phyloP scores from a whole-genome alignment of 1,139 yeast species.

The Barnettozyma hawaiiensis region DNA sequence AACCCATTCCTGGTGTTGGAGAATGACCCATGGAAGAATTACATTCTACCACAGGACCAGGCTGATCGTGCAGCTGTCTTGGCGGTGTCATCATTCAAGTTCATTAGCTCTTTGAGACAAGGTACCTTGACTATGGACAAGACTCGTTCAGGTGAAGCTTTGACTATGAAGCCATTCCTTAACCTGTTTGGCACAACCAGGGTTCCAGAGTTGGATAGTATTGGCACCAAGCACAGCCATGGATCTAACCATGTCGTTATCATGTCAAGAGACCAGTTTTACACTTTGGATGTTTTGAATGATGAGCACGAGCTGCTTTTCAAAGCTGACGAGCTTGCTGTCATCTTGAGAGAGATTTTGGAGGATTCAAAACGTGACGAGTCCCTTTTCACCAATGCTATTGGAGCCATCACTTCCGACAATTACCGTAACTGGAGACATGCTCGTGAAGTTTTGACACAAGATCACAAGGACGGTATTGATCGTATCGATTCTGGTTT shows the following conservation, averaged over 20 bases:
- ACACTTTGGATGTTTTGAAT: slow-evolving; percentile 51
- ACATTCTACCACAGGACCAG: slow-evolving; percentile 46
- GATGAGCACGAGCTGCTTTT: slow-evolving; percentile 40
- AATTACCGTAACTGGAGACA: slow-evolving; percentile 56
- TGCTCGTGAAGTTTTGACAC: slow-evolving; percentile 42
- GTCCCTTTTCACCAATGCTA: slow-evolving; percentile 45
- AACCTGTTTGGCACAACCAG: slow-evolving; percentile 67
- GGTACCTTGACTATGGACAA: slow-evolving; percentile 51
- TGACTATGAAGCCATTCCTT: slow-evolving; percentile 62
- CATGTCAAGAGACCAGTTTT: slow-evolving; percentile 58
- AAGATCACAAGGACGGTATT: slow-evolving; percentile 41
- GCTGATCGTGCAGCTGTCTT: slow-evolving; percentile 61
- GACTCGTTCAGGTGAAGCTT: slow-evolving; percentile 45
- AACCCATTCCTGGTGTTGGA: slow-evolving; percentile 70
- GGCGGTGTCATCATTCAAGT: slow-evolving; percentile 59
- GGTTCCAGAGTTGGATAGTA: slow-evolving; percentile 44
- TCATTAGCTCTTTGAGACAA: slow-evolving; percentile 51
- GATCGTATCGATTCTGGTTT: slow-evolving; percentile 55
- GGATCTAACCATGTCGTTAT: slow-evolving; percentile 48
- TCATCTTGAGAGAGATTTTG: slow-evolving; percentile 45
- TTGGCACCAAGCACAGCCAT: slow-evolving; percentile 31
- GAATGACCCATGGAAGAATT: slow-evolving; percentile 63
- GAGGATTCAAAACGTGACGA: slow-evolving; percentile 38
- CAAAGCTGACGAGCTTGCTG: slow-evolving; percentile 50
- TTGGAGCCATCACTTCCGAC: slow-evolving; percentile 70